Evolutionary conservation across 768 basidiomycete species (phyloP).

Genomic region (Boletus vinaceobasis): DNA sequence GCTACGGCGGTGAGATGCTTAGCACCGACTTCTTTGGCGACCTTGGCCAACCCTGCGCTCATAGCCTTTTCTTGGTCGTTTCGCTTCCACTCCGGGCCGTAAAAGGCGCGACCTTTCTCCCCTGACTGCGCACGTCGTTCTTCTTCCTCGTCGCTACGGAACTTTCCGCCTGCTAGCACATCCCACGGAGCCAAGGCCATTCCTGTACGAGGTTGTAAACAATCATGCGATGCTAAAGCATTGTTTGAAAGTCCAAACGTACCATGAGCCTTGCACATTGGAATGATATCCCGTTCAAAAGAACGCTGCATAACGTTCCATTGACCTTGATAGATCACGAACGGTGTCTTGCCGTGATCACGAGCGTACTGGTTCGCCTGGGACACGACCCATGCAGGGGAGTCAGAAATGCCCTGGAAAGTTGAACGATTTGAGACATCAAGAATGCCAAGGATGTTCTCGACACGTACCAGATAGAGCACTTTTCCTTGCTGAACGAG

Average conservation of each 20-base stretch:
- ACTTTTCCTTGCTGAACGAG: constrained; percentile 43
- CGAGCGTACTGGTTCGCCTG: constrained; percentile 50
- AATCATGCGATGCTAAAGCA: neutral
- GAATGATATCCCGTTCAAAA: constrained; percentile 53
- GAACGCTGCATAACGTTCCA: constrained; percentile 44
- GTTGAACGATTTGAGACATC: neutral
- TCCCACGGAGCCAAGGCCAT: constrained; percentile 37
- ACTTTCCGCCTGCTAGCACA: constrained; percentile 29
- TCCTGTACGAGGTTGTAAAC: neutral
- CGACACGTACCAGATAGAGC: constrained; percentile 34
- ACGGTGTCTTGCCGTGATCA: constrained; percentile 46
- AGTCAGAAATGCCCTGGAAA: constrained; percentile 37
- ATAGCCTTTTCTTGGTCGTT: constrained; percentile 32
- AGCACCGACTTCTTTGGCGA: constrained; percentile 39
- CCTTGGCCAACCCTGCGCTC: constrained; percentile 34
- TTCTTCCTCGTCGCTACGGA: constrained; percentile 32
- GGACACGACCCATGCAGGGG: constrained; percentile 49
- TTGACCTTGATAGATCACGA: constrained; percentile 49
- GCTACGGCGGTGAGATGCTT: constrained; percentile 37
- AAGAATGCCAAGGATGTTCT: neutral
- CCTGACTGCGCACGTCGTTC: constrained; percentile 20
- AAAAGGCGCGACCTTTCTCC: constrained; percentile 38
- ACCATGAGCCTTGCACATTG: constrained; percentile 33
- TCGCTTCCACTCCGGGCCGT: constrained; percentile 32
- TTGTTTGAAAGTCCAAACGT: neutral